Evolutionary conservation across 2,329 filamentous ascomycete genomes (phyloP).

Genomic region (Colletotrichum gigasporum): DNA sequence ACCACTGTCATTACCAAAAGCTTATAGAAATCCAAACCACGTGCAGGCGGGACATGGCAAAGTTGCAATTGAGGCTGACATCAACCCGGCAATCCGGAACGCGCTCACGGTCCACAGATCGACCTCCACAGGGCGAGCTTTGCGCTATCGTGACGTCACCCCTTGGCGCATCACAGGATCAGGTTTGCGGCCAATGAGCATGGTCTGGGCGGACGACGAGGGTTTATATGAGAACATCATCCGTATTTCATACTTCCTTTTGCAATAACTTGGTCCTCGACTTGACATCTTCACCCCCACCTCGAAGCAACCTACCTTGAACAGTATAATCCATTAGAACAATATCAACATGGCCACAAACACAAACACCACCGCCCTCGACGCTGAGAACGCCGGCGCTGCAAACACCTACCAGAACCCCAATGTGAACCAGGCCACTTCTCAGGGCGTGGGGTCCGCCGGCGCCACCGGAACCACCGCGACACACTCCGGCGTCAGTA

Average conservation of each 20-base stretch:
- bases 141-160: slow-evolving; percentile 31
- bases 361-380: slow-evolving; percentile 15
- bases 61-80: slow-evolving; percentile 3
- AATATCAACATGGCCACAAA: slow-evolving; percentile 2
- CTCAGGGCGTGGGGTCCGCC: background rate
- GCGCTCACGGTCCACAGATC: slow-evolving; percentile 3
- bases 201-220: background rate
- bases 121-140: background rate
- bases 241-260: too few species aligned
- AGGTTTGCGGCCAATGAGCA: slow-evolving; percentile 5
- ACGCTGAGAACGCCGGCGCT: background rate
- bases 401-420: slow-evolving; percentile 3
- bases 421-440: background rate
- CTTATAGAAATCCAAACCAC: too few species aligned
- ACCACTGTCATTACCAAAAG: too few species aligned
- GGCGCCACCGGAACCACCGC: background rate
- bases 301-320: too few species aligned
- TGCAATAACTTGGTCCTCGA: background rate
- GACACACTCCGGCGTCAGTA: background rate
- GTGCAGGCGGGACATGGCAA: too few species aligned
- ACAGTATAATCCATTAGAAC: too few species aligned
- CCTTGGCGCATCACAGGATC: slow-evolving; percentile 24
- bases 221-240: background rate
- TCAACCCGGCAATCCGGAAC: slow-evolving; percentile 3
- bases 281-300: background rate